Evolutionary conservation across 192 early-diverging fungal genomes (phyloP), one percentile per base, ranked within the genome.

Genomic region (Backusella tuberculispora): DNA sequence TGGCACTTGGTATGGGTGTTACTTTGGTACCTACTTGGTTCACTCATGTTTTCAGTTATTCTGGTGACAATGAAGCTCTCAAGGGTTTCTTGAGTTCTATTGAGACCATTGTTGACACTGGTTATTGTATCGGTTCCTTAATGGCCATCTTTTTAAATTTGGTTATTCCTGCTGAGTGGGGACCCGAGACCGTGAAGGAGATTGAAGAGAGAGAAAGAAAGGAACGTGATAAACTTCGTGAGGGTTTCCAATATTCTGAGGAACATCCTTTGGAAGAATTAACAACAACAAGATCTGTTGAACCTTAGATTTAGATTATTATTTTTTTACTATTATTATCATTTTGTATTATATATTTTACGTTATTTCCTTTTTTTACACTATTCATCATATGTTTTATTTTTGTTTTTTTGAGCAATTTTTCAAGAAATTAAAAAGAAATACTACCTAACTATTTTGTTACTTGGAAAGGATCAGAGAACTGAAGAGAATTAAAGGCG

Each of bases 1-100:
- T 88, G 40, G 78, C 85, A 4, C 60, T 88, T 4, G 86, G 84
- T 0, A 60, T 88, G 15, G 86, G 86, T 63, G 86, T 87, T 0
- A 76, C 76, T 17, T 53, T 88, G 74, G 63, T 26, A 26, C 76
- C 42, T 76, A 69, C 13, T 15, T 66, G 34, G 78, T 78, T 66
- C 21, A 81, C 79, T 2, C 77, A 89, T 68, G 82, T 89, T 68
- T 76, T 89, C 64, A 68, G 53, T 46, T 87, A 86, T 71, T 42
- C 21, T 0, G 74, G 74, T 42, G 26, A 65, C 13, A 80, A 80
- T n/a, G 74, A 69, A 19, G 63, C 74, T 42, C 38, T 83, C 1
- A 42, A 79, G 41, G 84, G 84, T 0, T 78, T 85, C 21, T 74
- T 81, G 34, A 80, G 81, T 63, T 79, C 84, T 41, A 76, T 76